These are phyloP conservation scores for Hypomyces perniciosus DNA, from an alignment of 2,329 filamentous ascomycete genomes.

Conservation along the genomic window DNA sequence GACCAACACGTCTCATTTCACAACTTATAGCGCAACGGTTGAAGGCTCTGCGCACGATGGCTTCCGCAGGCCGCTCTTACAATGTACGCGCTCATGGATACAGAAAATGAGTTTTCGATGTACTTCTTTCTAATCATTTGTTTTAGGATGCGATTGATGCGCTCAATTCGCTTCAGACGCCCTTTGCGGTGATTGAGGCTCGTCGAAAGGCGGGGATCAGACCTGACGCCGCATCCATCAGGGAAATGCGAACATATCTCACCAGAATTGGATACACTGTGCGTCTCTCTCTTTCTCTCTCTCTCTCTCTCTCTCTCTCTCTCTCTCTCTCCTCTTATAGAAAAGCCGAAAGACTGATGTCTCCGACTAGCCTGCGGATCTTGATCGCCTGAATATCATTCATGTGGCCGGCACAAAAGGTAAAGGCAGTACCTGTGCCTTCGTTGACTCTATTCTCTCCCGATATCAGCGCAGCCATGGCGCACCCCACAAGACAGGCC, in stretches of 20 bases:
- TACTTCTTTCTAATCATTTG: background rate
- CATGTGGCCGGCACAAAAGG: constrained; percentile 74
- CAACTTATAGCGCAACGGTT: constrained; percentile 15
- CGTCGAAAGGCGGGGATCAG: constrained; percentile 67
- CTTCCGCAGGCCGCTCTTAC: constrained; percentile 27
- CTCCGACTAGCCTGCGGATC: constrained; percentile 34
- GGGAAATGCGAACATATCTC: constrained; percentile 76
- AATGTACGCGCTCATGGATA: constrained; percentile 21
- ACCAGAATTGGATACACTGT: constrained; percentile 69
- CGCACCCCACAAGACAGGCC: constrained; percentile 45
- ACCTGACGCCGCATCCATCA: constrained; percentile 63
- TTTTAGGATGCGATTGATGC: constrained; percentile 73
- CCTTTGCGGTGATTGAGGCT: constrained; percentile 73
- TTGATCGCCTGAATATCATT: constrained; percentile 58
- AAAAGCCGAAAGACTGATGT: background rate
- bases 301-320: too few species aligned
- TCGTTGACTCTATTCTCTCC: constrained; percentile 56
- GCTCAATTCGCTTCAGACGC: constrained; percentile 87
- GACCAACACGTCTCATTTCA: constrained; percentile 20
- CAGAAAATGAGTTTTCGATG: background rate
- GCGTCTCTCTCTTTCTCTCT: constrained; percentile 13
- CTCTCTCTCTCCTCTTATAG: background rate
- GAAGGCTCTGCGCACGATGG: constrained; percentile 21
- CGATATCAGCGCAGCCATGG: constrained; percentile 36
- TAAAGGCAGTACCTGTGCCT: constrained; percentile 68